Percentiles rank a stretch among this genome's conserved stretches.
Conservation (phyloP, 352 stramenopile genomes). For the Phytophthora niederhauseri region DNA sequence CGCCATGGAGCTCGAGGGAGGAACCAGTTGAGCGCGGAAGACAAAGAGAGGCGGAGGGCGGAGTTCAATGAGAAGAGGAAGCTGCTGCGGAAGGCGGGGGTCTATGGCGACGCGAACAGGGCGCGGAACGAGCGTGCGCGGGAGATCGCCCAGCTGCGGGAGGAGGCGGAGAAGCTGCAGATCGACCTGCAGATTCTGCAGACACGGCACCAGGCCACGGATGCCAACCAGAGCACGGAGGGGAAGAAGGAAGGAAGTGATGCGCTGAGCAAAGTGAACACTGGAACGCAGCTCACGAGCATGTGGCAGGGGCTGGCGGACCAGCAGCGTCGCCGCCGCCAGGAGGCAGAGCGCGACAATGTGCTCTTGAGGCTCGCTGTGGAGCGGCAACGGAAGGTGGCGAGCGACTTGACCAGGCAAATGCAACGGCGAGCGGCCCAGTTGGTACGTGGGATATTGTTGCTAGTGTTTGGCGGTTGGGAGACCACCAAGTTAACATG, state of each 20-base stretch:
- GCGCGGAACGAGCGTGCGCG: slow-evolving; percentile 37
- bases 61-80: slow-evolving; percentile 27
- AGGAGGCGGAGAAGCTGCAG: slow-evolving; percentile 39
- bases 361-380: slow-evolving; percentile 39
- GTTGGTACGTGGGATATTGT: slow-evolving; percentile 11
- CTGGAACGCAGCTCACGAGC: slow-evolving; percentile 5
- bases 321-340: slow-evolving; percentile 19
- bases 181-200: slow-evolving; percentile 36
- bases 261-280: neutral
- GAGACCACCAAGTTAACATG: neutral
- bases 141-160: slow-evolving; percentile 42
- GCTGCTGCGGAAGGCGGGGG: slow-evolving; percentile 15
- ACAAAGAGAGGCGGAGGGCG: slow-evolving; percentile 11
- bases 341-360: slow-evolving; percentile 37
- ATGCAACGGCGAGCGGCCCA: slow-evolving; percentile 32
- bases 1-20: neutral
- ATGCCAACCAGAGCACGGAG: neutral
- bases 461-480: neutral
- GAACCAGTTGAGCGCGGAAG: slow-evolving; percentile 4
- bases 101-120: slow-evolving; percentile 37
- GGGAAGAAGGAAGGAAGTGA: neutral
- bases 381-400: slow-evolving; percentile 48
- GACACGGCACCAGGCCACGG: neutral
- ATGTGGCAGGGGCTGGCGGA: slow-evolving; percentile 36
- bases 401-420: slow-evolving; percentile 36